phyloP scores from a whole-genome alignment of 352 stramenopile species.

The Pythium sukuiense region DNA sequence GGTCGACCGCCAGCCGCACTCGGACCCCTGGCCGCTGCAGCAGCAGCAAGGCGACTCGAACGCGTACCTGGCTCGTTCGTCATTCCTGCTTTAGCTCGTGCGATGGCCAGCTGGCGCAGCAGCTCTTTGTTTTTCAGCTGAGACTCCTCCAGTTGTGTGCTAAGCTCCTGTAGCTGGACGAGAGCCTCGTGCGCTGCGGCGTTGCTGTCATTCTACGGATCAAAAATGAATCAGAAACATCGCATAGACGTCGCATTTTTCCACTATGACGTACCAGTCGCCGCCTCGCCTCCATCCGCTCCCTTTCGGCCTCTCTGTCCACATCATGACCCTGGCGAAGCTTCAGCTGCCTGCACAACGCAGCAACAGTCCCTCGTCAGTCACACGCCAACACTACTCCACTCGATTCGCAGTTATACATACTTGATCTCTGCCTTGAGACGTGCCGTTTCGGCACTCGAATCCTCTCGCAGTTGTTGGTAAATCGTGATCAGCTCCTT shows the following conservation, averaged over 20 bases:
- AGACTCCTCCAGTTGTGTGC: conserved; percentile 54
- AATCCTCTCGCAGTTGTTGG: conserved; percentile 65
- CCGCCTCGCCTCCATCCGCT: conserved; percentile 19
- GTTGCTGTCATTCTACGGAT: conserved; percentile 49
- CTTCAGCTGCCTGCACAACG: conserved; percentile 24
- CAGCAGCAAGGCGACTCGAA: neutral
- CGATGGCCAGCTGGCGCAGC: conserved; percentile 68
- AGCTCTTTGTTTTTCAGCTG: conserved; percentile 80
- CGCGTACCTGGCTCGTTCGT: neutral
- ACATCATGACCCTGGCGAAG: conserved; percentile 1
- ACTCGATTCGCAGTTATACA: neutral
- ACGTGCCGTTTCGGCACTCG: conserved; percentile 41
- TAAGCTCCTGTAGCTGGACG: conserved; percentile 56
- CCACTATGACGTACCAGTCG: conserved; percentile 15
- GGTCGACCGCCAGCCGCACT: neutral
- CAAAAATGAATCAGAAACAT: conserved; percentile 4
- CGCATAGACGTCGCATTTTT: neutral
- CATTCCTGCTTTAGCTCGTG: conserved; percentile 37
- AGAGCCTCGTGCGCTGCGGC: conserved; percentile 54
- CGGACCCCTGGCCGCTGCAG: neutral
- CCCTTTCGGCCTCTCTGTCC: conserved; percentile 4
- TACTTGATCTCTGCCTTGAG: conserved; percentile 63
- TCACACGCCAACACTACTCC: neutral
- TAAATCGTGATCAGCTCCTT: conserved; percentile 77
- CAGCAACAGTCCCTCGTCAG: neutral